phyloP scores from a whole-genome alignment of 306 rosid genomes.

The Cucumis hystrix region DNA sequence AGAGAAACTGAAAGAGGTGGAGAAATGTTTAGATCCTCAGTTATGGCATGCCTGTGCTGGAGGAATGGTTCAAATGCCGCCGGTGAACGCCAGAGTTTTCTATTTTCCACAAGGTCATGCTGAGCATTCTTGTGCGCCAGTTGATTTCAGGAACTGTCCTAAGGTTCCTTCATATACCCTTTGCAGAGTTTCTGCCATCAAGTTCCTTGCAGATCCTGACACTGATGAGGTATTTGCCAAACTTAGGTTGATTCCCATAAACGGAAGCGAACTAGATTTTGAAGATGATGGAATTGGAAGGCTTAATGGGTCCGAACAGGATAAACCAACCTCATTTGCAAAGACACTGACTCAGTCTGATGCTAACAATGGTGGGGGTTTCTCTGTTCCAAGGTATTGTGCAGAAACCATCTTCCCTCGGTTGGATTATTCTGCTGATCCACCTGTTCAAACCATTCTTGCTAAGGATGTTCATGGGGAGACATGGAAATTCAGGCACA shows the following conservation, averaged over 20 bases:
- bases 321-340: constrained; percentile 66
- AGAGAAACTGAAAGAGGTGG: constrained; percentile 55
- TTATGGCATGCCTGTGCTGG: constrained; percentile 99
- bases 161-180: constrained; percentile 44
- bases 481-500: constrained; percentile 86
- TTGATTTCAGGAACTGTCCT: constrained; percentile 43
- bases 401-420: constrained; percentile 90
- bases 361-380: constrained; percentile 95
- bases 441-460: constrained; percentile 76
- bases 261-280: constrained; percentile 13
- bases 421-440: constrained; percentile 59
- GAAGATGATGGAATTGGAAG: constrained; percentile 32
- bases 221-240: constrained; percentile 78
- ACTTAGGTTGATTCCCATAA: constrained; percentile 42
- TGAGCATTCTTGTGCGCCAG: constrained; percentile 66
- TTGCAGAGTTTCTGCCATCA: constrained; percentile 49
- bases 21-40: constrained; percentile 67
- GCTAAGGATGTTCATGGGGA: constrained; percentile 91
- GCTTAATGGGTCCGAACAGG: constrained; percentile 44
- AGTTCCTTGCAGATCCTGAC: constrained; percentile 78
- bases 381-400: constrained; percentile 85
- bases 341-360: constrained; percentile 91
- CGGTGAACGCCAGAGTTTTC: constrained; percentile 46
- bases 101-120: constrained; percentile 39
- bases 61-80: constrained; percentile 95